phyloP scores from a whole-genome alignment of 164 flowering plant genomes.

The Aristolochia californica region DNA sequence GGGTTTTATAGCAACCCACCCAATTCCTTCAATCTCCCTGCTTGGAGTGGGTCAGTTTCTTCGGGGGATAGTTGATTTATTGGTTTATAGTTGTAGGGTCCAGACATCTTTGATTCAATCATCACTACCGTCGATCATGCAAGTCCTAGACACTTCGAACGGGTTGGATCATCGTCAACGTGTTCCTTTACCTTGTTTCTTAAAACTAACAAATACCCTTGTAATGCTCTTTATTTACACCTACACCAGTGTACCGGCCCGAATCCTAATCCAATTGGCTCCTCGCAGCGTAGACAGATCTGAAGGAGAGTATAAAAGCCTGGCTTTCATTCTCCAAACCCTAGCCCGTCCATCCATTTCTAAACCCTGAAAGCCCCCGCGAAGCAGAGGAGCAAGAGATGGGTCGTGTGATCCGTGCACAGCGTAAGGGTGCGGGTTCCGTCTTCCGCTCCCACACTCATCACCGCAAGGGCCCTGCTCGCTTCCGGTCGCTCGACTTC shows the following conservation, averaged over 20 bases:
- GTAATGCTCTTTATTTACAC: background rate
- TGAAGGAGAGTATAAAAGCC: background rate
- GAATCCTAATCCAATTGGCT: background rate
- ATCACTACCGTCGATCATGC: too few relatives aligned
- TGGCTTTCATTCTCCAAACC: background rate
- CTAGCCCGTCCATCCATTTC: too few relatives aligned
- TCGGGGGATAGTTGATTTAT: too few relatives aligned
- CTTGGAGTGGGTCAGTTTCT: too few relatives aligned
- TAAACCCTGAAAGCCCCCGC: background rate
- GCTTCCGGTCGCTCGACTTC: slow-evolving; percentile 46
- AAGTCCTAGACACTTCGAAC: too few relatives aligned
- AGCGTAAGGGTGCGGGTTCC: slow-evolving; percentile 17
- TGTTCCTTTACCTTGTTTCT: too few relatives aligned
- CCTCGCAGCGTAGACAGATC: background rate
- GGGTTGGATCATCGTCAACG: too few relatives aligned
- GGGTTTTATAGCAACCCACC: too few relatives aligned
- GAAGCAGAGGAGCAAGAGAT: background rate
- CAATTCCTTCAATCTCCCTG: too few relatives aligned
- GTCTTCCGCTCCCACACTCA: slow-evolving; percentile 20
- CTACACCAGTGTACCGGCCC: background rate
- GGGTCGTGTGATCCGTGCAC: slow-evolving; percentile 18
- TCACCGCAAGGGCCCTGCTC: slow-evolving; percentile 57
- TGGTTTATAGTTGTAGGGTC: too few relatives aligned
- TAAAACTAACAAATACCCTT: background rate
- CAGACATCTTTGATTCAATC: too few relatives aligned